Conservation (phyloP, 495 filamentous ascomycete species). For the Xylaria flabelliformis region DNA sequence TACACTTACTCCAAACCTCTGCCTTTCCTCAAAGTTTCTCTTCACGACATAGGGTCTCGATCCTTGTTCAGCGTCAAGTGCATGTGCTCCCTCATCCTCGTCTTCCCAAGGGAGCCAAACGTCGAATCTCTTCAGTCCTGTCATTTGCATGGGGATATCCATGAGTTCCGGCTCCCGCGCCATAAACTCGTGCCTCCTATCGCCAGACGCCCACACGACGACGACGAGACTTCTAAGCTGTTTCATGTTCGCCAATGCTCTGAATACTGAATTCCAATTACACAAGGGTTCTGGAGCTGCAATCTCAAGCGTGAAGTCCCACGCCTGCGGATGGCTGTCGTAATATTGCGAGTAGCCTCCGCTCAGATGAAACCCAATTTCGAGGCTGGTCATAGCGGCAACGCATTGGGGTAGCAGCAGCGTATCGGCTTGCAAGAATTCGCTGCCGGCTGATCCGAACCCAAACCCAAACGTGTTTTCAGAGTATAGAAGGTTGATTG, state of each 20-base stretch:
- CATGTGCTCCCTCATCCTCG: conserved; percentile 12
- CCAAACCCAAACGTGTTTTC: conserved; percentile 29
- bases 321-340: conserved; percentile 25
- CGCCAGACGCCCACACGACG: conserved; percentile 28
- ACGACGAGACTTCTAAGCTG: conserved; percentile 23
- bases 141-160: conserved; percentile 25
- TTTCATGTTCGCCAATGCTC: conserved; percentile 22
- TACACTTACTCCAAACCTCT: conserved; percentile 27
- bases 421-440: conserved; percentile 27
- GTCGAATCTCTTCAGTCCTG: conserved; percentile 24
- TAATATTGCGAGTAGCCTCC: conserved; percentile 29
- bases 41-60: conserved; percentile 18
- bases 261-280: conserved; percentile 27
- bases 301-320: conserved; percentile 26
- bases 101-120: conserved; percentile 29
- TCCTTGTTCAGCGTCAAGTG: background rate
- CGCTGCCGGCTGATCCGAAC: conserved; percentile 20
- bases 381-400: conserved; percentile 28
- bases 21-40: conserved; percentile 18
- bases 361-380: conserved; percentile 28
- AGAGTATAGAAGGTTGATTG: conserved; percentile 25
- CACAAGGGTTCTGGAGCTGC: conserved; percentile 18
- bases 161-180: conserved; percentile 24
- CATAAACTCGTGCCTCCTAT: conserved; percentile 26
- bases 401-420: conserved; percentile 26